These are phyloP conservation scores for Solanum chaucha DNA, from an alignment of 257 asterid species.

Conservation along the genomic window DNA sequence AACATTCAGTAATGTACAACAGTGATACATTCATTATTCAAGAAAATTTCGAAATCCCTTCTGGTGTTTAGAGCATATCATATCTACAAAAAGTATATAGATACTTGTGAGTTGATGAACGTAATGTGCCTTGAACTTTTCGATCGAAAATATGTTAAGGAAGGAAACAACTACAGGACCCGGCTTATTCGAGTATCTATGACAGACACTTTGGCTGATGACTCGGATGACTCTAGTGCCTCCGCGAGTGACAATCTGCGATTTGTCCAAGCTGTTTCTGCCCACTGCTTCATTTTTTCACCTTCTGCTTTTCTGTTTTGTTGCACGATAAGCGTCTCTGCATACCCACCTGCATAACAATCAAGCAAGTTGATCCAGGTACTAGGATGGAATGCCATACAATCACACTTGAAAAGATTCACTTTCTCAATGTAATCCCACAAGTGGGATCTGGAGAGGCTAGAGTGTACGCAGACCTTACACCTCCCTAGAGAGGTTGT, in stretches of 20 bases:
- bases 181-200: constrained; percentile 76
- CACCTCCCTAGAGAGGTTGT: neutral
- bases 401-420: neutral
- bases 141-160: neutral
- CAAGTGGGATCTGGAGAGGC: neutral
- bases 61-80: neutral
- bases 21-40: neutral
- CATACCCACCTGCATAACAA: constrained; percentile 70
- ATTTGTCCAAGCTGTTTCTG: constrained; percentile 61
- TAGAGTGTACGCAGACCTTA: neutral
- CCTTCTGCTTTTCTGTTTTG: constrained; percentile 83
- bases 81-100: neutral
- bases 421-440: neutral
- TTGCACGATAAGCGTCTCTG: constrained; percentile 64
- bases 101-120: neutral
- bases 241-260: constrained; percentile 52
- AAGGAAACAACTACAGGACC: constrained; percentile 26
- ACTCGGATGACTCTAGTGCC: constrained; percentile 48
- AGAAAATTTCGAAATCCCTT: neutral
- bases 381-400: neutral
- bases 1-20: neutral
- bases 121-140: neutral
- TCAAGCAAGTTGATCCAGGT: neutral
- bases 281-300: constrained; percentile 58
- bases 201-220: constrained; percentile 38